Base-by-base conservation (phyloP, 2,329 filamentous ascomycete species). In the Cladophialophora chaetospira region DNA sequence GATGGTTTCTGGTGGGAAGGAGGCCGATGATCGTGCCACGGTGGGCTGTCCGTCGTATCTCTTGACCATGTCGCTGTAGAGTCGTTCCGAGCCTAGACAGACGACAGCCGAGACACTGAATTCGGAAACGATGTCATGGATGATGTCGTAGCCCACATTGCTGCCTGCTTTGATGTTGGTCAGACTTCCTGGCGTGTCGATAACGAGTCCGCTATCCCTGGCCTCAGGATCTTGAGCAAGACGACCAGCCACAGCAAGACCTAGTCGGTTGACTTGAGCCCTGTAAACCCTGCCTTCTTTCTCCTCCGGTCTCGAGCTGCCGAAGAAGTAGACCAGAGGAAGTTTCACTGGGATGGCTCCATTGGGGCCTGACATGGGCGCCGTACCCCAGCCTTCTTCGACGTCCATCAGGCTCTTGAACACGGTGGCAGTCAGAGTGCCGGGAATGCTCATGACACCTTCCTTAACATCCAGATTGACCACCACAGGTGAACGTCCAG, bases 271-370 rank as follows among this genome's bases (percentile, higher is more conserved):
- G 21, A 89, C 77, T 59, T 97, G 75, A 10, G 86, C 82, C 68
- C 85, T 88, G 75, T 88, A 97, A 40, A 93, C 75, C 29, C 78
- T 81, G 0, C 82, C 79, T 59, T 91, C 88, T 47, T 91, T 88
- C 65, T 91, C 87, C 0, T 75, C 63, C 50, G 83, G 80, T 61
- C 88, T 78, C 17, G 53, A 55, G 29, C 56, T 57, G 13, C 94
- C 93, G 71, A 89, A 96, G 72, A 91, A 90, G 70, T 96, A 96
- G 25, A 93, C 91, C 52, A 99, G 76, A 4, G 94, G 94, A 66
- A 96, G 79, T 77, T 97, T 97, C 50, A 96, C 90, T 0, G 93
- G 92, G 15, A 96, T 86, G 0, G 86, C 83, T 65, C 88, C 94
- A 35, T 65, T 65, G 0, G 94, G 92, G 0, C 93, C 94, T 63